These are phyloP conservation scores for Begonia masoniana DNA, from an alignment of 306 rosid genomes.

Conservation along the genomic window DNA sequence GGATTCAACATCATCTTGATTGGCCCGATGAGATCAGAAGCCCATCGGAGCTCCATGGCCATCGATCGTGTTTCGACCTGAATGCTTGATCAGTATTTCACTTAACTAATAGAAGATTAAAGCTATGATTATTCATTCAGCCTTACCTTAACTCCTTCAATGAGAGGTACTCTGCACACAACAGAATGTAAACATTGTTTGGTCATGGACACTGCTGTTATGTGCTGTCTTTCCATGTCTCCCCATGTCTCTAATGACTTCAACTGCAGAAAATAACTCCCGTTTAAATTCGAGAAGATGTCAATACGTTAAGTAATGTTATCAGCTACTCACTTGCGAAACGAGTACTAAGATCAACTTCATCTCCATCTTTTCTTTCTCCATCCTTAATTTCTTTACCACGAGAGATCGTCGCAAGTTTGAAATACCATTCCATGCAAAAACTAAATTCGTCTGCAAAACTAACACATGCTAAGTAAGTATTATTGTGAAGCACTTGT, in stretches of 20 bases:
- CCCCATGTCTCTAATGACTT: constrained; percentile 55
- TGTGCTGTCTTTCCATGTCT: constrained; percentile 55
- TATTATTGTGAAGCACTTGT: background rate
- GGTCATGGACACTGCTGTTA: constrained; percentile 27
- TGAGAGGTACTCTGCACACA: constrained; percentile 56
- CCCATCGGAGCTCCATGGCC: constrained; percentile 24
- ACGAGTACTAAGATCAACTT: constrained; percentile 36
- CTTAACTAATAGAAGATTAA: constrained; percentile 1
- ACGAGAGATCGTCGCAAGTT: constrained; percentile 35
- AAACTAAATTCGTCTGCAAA: constrained; percentile 26
- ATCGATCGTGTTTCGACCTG: constrained; percentile 35
- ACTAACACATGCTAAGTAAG: background rate
- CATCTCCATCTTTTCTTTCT: constrained; percentile 51
- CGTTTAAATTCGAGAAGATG: background rate
- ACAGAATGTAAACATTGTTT: constrained; percentile 42
- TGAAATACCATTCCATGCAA: constrained; percentile 31
- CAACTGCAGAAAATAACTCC: constrained; percentile 20
- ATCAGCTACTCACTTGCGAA: constrained; percentile 42
- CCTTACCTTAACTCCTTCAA: constrained; percentile 56
- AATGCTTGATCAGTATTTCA: background rate
- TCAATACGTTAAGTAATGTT: background rate
- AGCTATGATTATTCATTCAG: background rate
- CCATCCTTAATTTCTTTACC: constrained; percentile 41
- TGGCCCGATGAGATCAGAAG: constrained; percentile 35
- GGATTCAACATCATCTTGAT: constrained; percentile 27